phyloP scores from a whole-genome alignment of 2,329 filamentous ascomycete genomes.

The Cyphellophora attinorum region DNA sequence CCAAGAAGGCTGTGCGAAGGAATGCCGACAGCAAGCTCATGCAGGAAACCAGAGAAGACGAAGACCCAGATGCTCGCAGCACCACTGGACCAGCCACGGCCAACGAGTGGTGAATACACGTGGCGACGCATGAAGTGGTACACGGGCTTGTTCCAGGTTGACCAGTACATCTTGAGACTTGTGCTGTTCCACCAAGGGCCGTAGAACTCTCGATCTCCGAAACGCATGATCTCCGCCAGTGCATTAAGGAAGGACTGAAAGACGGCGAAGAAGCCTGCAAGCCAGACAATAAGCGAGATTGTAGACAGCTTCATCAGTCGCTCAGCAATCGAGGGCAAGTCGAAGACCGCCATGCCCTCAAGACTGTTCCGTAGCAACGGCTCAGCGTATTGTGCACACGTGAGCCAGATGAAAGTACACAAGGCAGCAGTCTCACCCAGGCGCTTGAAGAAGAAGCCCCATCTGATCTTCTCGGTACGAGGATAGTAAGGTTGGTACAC shows the following conservation, averaged over 20 bases:
- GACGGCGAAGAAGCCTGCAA: constrained; percentile 91
- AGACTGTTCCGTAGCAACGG: constrained; percentile 84
- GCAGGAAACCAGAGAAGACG: constrained; percentile 74
- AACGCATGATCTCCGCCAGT: constrained; percentile 77
- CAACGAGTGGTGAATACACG: constrained; percentile 79
- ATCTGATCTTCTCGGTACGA: constrained; percentile 69
- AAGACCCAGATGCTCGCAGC: constrained; percentile 76
- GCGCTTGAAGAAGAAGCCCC: constrained; percentile 79
- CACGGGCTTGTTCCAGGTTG: constrained; percentile 95
- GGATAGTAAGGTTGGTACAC: constrained; percentile 97
- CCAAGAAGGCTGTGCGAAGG: constrained; percentile 81
- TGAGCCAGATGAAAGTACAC: constrained; percentile 87
- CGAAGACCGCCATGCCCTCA: constrained; percentile 71
- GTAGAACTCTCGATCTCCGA: constrained; percentile 92
- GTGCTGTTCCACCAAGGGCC: constrained; percentile 96
- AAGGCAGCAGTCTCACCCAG: constrained; percentile 67
- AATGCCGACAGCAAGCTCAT: constrained; percentile 86
- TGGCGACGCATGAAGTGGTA: constrained; percentile 95
- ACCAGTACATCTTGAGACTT: constrained; percentile 81
- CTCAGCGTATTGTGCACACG: constrained; percentile 85
- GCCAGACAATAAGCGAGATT: constrained; percentile 92
- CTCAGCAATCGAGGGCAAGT: constrained; percentile 74
- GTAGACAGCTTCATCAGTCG: constrained; percentile 90
- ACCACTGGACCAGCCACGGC: constrained; percentile 65
- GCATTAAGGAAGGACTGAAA: constrained; percentile 92